Evolutionary conservation across 331 rosid genomes (phyloP).

Genomic region (Acacia pycnantha): DNA sequence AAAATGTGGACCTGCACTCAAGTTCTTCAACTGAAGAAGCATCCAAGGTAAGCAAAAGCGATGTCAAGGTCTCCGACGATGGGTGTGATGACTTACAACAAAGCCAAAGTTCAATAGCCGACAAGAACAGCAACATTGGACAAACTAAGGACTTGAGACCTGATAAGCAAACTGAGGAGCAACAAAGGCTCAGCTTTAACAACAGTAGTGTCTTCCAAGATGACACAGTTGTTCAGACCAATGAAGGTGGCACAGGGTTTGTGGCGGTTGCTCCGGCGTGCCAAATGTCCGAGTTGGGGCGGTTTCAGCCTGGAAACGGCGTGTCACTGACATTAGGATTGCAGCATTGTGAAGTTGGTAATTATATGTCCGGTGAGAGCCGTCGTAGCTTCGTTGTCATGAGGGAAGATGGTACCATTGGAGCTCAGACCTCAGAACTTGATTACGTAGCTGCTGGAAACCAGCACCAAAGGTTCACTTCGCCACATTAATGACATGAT

Average conservation of each 20-base stretch:
- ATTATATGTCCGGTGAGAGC: conserved; percentile 42
- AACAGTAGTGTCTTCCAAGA: conserved; percentile 41
- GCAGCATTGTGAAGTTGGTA: conserved; percentile 72
- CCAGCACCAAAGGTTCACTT: conserved; percentile 55
- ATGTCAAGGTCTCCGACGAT: conserved; percentile 44
- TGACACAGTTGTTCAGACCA: conserved; percentile 44
- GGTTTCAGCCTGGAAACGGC: conserved; percentile 52
- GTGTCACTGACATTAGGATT: conserved; percentile 77
- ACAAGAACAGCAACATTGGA: conserved; percentile 47
- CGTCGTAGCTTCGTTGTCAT: conserved; percentile 51
- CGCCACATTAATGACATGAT: conserved; percentile 60
- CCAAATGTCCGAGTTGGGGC: conserved; percentile 63
- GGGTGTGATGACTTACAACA: conserved; percentile 58
- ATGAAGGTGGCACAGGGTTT: conserved; percentile 44
- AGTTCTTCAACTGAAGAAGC: conserved; percentile 71
- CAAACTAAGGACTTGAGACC: conserved; percentile 50
- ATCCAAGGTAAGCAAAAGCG: conserved; percentile 49
- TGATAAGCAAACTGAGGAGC: conserved; percentile 45
- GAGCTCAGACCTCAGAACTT: conserved; percentile 54
- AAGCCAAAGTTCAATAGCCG: conserved; percentile 43
- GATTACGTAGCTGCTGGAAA: conserved; percentile 50
- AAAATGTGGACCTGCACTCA: conserved; percentile 62
- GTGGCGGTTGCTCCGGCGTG: conserved; percentile 52
- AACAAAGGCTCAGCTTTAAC: conserved; percentile 47
- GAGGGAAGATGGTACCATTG: conserved; percentile 56